Conservation (phyloP, 1,284 basidiomycete genomes). For the Marasmius sp. region DNA sequence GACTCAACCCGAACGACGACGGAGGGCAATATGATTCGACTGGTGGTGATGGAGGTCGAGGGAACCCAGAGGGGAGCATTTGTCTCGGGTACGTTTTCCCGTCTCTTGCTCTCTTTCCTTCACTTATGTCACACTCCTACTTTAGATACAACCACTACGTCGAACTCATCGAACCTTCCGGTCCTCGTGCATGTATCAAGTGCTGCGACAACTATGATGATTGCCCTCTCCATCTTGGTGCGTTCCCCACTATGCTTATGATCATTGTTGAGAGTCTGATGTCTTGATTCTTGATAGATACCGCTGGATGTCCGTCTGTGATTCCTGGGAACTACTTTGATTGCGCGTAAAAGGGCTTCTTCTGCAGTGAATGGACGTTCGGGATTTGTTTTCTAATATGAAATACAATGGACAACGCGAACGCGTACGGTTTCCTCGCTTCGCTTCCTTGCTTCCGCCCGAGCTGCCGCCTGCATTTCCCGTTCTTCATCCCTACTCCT, state of each 20-base stretch:
- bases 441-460: too few relatives aligned
- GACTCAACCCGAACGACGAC: conserved; percentile 41
- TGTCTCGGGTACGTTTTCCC: conserved; percentile 39
- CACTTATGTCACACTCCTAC: not conserved
- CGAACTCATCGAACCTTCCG: conserved; percentile 47
- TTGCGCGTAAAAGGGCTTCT: conserved; percentile 28
- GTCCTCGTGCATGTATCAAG: conserved; percentile 45
- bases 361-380: too few relatives aligned
- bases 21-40: conserved; percentile 54
- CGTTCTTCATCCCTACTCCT: too few relatives aligned
- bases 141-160: conserved; percentile 51
- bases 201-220: conserved; percentile 49
- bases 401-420: too few relatives aligned
- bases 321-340: conserved; percentile 39
- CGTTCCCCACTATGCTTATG: too few relatives aligned
- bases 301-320: conserved; percentile 32
- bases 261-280: too few relatives aligned
- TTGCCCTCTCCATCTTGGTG: conserved; percentile 44
- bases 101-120: conserved; percentile 3
- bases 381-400: too few relatives aligned
- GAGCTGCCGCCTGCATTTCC: too few relatives aligned
- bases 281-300: conserved; percentile 23
- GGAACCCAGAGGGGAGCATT: conserved; percentile 47
- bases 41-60: conserved; percentile 41
- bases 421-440: too few relatives aligned